phyloP scores from a whole-genome alignment of 2,329 filamentous ascomycete species.

The Aspergillus aculeatinus region DNA sequence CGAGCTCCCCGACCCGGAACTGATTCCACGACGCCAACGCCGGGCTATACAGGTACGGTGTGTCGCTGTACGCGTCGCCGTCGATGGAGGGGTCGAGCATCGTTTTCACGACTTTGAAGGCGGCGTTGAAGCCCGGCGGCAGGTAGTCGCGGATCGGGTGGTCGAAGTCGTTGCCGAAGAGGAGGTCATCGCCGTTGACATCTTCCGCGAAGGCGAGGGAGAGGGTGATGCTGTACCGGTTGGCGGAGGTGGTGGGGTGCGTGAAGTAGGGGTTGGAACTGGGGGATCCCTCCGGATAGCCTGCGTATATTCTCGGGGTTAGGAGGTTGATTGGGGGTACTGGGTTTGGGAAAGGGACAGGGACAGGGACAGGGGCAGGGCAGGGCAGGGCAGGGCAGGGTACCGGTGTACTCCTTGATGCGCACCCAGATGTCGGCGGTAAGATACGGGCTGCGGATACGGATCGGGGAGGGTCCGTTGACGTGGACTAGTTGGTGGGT shows the following conservation, averaged over 20 bases:
- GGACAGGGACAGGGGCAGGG: too few species aligned
- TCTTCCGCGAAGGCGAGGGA: slow-evolving; percentile 69
- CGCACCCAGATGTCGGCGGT: slow-evolving; percentile 71
- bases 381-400: too few species aligned
- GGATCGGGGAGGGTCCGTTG: slow-evolving; percentile 64
- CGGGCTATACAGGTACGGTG: slow-evolving; percentile 81
- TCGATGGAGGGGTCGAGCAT: slow-evolving; percentile 88
- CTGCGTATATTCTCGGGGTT: slow-evolving; percentile 36
- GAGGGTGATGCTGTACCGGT: slow-evolving; percentile 84
- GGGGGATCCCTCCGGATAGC: slow-evolving; percentile 71
- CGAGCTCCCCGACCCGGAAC: slow-evolving; percentile 61
- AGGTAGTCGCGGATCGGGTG: slow-evolving; percentile 81
- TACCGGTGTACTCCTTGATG: slow-evolving; percentile 61
- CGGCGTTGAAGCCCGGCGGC: slow-evolving; percentile 81
- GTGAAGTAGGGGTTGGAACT: slow-evolving; percentile 75
- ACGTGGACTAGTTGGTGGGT: slow-evolving; percentile 73
- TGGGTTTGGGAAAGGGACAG: too few species aligned
- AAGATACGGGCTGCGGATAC: slow-evolving; percentile 63
- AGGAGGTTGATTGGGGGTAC: too few species aligned
- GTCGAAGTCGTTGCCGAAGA: slow-evolving; percentile 96
- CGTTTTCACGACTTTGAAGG: slow-evolving; percentile 83
- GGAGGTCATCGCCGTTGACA: slow-evolving; percentile 69
- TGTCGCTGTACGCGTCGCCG: slow-evolving; percentile 83
- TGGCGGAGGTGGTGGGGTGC: slow-evolving; percentile 64
- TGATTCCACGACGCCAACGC: slow-evolving; percentile 77